These are phyloP conservation scores for Sordaria brevicollis DNA, from an alignment of 495 filamentous ascomycete genomes.

Conservation along the genomic window DNA sequence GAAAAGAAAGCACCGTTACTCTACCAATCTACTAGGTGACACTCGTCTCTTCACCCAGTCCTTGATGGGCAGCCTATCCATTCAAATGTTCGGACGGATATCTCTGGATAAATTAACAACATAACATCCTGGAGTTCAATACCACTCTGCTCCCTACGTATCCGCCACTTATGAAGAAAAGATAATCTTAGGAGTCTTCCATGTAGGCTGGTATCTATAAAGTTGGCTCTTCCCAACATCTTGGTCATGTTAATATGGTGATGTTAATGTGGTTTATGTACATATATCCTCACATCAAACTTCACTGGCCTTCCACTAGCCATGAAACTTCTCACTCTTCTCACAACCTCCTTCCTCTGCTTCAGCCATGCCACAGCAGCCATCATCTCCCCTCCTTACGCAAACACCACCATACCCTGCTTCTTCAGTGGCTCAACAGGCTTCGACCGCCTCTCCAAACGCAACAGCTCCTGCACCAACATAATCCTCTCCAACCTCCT, in stretches of 20 bases:
- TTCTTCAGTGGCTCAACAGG: neutral
- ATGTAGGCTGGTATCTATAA: neutral
- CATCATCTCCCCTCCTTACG: neutral
- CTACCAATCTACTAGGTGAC: neutral
- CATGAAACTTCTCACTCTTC: too few relatives aligned
- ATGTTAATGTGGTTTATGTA: too few relatives aligned
- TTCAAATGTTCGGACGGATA: neutral
- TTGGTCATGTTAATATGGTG: neutral
- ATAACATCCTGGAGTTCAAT: neutral
- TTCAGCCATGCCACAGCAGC: neutral
- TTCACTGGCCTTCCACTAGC: neutral
- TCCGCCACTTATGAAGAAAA: neutral
- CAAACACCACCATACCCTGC: neutral
- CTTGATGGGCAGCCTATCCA: neutral
- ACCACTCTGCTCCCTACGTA: neutral
- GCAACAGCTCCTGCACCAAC: neutral
- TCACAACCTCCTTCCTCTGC: too few relatives aligned
- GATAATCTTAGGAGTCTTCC: neutral
- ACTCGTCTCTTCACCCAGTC: neutral
- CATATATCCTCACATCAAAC: neutral
- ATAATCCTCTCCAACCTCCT: slow-evolving; percentile 3
- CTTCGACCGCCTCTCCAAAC: neutral
- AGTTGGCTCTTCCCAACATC: neutral
- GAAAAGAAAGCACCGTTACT: neutral
- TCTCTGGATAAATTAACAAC: neutral